A percentile compares a stretch with the other conserved stretches of the same genome.
These are phyloP conservation scores for Rhexocercosporidium sp. DNA, from an alignment of 2,329 filamentous ascomycete species.

Conservation along the genomic window DNA sequence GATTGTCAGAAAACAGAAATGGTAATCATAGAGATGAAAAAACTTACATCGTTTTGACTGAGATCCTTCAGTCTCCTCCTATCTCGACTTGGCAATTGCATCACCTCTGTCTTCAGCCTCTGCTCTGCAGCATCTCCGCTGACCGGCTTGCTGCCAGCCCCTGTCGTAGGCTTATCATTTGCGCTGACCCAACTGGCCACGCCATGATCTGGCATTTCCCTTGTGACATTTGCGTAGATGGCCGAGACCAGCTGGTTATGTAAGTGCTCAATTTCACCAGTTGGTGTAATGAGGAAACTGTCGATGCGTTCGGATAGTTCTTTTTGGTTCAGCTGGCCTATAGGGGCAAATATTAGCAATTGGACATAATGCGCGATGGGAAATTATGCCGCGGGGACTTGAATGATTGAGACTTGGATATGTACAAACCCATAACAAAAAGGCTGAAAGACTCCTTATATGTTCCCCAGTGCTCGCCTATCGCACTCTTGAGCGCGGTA, in stretches of 20 bases:
- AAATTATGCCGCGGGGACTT: background rate
- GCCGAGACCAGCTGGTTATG: constrained; percentile 72
- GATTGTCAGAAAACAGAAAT: background rate
- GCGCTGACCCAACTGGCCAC: constrained; percentile 74
- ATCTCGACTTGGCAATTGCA: constrained; percentile 71
- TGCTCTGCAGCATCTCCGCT: constrained; percentile 70
- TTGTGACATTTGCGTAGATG: constrained; percentile 71
- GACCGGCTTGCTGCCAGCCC: constrained; percentile 63
- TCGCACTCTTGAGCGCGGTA: constrained; percentile 62
- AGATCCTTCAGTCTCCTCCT: constrained; percentile 71
- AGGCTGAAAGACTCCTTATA: constrained; percentile 69
- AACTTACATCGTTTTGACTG: constrained; percentile 62
- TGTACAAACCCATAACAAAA: constrained; percentile 63
- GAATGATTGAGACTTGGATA: background rate
- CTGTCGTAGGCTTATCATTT: constrained; percentile 67
- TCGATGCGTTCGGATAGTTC: constrained; percentile 66
- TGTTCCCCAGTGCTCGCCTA: constrained; percentile 66
- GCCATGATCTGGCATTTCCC: constrained; percentile 71
- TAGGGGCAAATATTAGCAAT: constrained; percentile 40
- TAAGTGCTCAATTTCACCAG: constrained; percentile 62
- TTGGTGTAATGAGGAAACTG: constrained; percentile 59
- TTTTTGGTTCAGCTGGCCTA: constrained; percentile 66
- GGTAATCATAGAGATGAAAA: background rate
- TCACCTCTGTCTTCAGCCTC: constrained; percentile 70
- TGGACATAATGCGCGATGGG: background rate